Base-by-base conservation (phyloP, 495 filamentous ascomycete genomes). In the Talaromyces proteolyticus region DNA sequence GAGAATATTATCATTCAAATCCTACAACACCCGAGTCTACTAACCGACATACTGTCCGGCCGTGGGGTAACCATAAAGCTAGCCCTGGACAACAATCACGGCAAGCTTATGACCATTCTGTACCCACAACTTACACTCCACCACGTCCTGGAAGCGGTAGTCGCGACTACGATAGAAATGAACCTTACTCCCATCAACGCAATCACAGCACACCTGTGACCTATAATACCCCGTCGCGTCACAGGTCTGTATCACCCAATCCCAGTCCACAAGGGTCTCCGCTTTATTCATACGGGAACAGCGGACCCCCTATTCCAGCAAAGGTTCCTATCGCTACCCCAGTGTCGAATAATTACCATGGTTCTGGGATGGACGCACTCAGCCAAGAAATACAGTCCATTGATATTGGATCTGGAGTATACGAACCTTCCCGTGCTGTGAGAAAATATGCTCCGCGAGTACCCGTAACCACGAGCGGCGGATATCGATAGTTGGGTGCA, bases 331-430 rank as follows among this genome's bases (percentile, higher is more conserved):
- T 88, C 3, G 69, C 57, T 56, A 57, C 69, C 39, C 57, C 66
- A 52, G 50, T 50, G 54, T 55, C 44, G 17, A 61, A 58, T 19
- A 58, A 47, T 34, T 66, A 63, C 24, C 57, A 57, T 10, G 68
- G 67, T 37, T 68, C 65, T 41, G 68, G 72, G 61, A 81, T 74
- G 73, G 75, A 66, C 62, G 81, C 87, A 7, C 66, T 95, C 48
- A 86, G 88, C 60, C 79, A 89, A 49, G 90, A 95, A 66, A 75
- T 96, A 65, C 81, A 78, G 52, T 80, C 74, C 23, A 95, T 96
- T 54, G 88, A 96, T 66, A 86, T 96, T 52, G 89, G 89, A 6
- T 64, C 67, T 25, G 64, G 62, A 3, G 64, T 58, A 4, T 67
- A 65, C 45, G 70, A 57, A 44, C 57, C 56, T 23, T 55, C 58